Evolutionary conservation across 2,329 filamentous ascomycete species (phyloP).

Genomic region (Exophiala calicioides): DNA sequence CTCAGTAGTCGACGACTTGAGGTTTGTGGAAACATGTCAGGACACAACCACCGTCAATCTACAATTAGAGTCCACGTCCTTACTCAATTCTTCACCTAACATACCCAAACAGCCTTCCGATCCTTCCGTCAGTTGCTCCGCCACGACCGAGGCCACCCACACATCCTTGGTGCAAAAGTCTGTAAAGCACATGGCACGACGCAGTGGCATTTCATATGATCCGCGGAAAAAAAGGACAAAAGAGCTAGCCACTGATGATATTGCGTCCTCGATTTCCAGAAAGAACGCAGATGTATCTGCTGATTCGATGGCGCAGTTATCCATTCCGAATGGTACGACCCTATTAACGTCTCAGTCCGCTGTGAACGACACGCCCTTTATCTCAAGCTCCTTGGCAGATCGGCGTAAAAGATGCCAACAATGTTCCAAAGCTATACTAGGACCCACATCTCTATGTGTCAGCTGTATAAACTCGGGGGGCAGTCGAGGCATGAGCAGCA

Average conservation of each 20-base stretch:
- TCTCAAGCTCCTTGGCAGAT: neutral
- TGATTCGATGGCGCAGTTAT: too few relatives aligned
- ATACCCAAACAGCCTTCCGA: too few relatives aligned
- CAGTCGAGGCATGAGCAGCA: neutral
- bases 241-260: neutral
- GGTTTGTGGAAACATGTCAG: too few relatives aligned
- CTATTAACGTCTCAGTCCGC: too few relatives aligned
- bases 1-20: neutral
- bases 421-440: constrained; percentile 6
- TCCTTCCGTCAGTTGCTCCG: neutral
- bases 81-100: too few relatives aligned
- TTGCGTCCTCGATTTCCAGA: neutral
- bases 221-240: constrained; percentile 6
- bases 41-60: too few relatives aligned
- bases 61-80: neutral
- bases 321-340: too few relatives aligned
- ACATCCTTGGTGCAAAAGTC: neutral
- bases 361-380: neutral
- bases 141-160: too few relatives aligned
- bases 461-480: neutral
- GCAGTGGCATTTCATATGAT: neutral
- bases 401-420: constrained; percentile 1
- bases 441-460: constrained; percentile 1
- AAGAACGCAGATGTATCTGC: too few relatives aligned
- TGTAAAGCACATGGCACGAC: constrained; percentile 3